Conservation (phyloP, 371 early-diverging fungal species). For the Neoconidiobolus thromboides region DNA sequence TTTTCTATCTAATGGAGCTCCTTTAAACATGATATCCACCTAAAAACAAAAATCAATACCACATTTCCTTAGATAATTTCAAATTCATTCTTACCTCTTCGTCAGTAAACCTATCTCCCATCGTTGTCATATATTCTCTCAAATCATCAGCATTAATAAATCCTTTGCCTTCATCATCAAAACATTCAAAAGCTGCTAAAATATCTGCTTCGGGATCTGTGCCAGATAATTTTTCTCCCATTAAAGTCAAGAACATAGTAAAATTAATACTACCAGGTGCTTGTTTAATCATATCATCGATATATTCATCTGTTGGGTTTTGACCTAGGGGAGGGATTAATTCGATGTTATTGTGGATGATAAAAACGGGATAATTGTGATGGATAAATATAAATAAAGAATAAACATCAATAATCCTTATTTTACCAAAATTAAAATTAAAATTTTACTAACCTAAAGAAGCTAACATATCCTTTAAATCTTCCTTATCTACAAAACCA, state of each 20-base stretch:
- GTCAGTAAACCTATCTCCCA: constrained; percentile 80
- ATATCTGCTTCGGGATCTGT: constrained; percentile 74
- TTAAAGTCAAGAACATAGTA: constrained; percentile 80
- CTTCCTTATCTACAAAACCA: constrained; percentile 66
- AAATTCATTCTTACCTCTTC: constrained; percentile 41
- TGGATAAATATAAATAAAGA: neutral
- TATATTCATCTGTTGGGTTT: constrained; percentile 60
- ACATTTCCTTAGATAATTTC: neutral
- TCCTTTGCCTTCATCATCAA: constrained; percentile 71
- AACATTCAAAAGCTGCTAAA: constrained; percentile 66
- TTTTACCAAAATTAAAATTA: neutral
- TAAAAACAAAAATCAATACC: constrained; percentile 9
- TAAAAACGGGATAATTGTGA: neutral
- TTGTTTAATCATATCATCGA: constrained; percentile 81
- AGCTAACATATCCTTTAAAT: constrained; percentile 70
- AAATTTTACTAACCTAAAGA: constrained; percentile 27
- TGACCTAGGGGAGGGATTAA: constrained; percentile 26
- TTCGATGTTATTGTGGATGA: neutral
- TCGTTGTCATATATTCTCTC: constrained; percentile 65
- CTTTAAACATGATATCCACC: constrained; percentile 88
- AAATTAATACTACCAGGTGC: constrained; percentile 77
- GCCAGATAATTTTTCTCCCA: constrained; percentile 83
- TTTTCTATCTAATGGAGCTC: constrained; percentile 56
- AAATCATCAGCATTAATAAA: constrained; percentile 58
- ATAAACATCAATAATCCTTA: neutral